Percentiles rank a stretch among this genome's conserved stretches.
phyloP scores from a whole-genome alignment of 331 rosid genomes.

The Prunus yedoensis region DNA sequence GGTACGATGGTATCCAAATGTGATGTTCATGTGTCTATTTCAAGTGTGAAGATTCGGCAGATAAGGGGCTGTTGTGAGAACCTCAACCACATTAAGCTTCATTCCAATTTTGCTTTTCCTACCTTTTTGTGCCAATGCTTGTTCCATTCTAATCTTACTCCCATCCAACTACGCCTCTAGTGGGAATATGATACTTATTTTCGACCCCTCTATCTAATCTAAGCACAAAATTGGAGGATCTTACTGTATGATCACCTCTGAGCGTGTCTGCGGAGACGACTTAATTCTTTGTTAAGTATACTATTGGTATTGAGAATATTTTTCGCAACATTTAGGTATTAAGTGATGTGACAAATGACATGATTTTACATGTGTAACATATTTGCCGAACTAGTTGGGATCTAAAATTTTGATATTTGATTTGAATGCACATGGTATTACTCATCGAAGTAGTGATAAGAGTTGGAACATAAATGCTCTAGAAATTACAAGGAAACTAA shows the following conservation, averaged over 20 bases:
- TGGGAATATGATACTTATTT: neutral
- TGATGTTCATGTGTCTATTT: neutral
- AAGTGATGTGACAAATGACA: too few species aligned
- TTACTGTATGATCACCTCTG: neutral
- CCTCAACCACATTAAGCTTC: neutral
- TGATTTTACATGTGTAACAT: too few species aligned
- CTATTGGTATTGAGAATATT: too few species aligned
- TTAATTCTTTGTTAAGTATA: neutral
- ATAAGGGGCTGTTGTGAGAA: neutral
- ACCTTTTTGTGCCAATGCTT: neutral
- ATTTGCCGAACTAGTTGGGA: too few species aligned
- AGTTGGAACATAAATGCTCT: neutral
- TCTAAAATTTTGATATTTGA: too few species aligned
- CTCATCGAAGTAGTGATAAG: neutral
- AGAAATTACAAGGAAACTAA: neutral
- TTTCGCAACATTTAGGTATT: too few species aligned
- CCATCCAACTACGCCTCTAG: neutral
- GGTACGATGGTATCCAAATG: too few species aligned
- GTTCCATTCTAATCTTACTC: neutral
- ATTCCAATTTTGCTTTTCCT: neutral
- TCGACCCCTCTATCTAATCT: neutral
- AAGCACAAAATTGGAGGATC: neutral
- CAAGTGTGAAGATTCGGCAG: neutral
- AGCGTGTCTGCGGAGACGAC: neutral
- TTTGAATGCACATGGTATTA: too few species aligned